Conservation (phyloP, 176 grass and related monocot genomes). For the Carex myosuroides region DNA sequence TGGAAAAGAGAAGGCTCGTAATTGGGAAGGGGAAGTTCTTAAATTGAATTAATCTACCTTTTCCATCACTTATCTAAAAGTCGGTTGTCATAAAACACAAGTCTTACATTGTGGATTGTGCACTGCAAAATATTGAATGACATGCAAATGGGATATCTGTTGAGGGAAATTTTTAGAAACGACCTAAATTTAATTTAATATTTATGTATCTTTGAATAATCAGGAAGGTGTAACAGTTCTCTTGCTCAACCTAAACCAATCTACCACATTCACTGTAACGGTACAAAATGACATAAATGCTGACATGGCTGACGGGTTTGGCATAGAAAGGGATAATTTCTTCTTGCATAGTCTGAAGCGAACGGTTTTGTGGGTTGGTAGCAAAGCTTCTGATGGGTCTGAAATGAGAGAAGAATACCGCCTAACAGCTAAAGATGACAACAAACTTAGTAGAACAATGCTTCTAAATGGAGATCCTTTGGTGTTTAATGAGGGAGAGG, state of each 20-base stretch:
- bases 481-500: slow-evolving; percentile 59
- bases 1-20: not conserved
- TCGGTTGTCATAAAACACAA: not conserved
- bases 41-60: not conserved
- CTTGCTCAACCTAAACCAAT: slow-evolving; percentile 72
- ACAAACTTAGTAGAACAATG: slow-evolving; percentile 51
- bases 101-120: not conserved
- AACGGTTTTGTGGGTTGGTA: slow-evolving; percentile 81
- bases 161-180: not conserved
- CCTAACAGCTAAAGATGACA: slow-evolving; percentile 42
- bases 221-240: slow-evolving; percentile 66
- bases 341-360: slow-evolving; percentile 58
- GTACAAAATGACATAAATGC: slow-evolving; percentile 64
- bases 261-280: slow-evolving; percentile 49
- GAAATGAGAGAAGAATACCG: slow-evolving; percentile 81
- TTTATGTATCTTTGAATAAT: not conserved
- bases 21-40: not conserved
- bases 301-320: slow-evolving; percentile 38
- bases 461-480: slow-evolving; percentile 75
- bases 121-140: not conserved
- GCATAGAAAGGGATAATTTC: slow-evolving; percentile 39
- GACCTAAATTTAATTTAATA: not conserved
- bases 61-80: not conserved
- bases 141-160: not conserved
- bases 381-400: slow-evolving; percentile 50